Evolutionary conservation across 169 alveolate genomes (phyloP), one percentile per base, ranked within the genome.

Genomic region (Miamiensis avidus): DNA sequence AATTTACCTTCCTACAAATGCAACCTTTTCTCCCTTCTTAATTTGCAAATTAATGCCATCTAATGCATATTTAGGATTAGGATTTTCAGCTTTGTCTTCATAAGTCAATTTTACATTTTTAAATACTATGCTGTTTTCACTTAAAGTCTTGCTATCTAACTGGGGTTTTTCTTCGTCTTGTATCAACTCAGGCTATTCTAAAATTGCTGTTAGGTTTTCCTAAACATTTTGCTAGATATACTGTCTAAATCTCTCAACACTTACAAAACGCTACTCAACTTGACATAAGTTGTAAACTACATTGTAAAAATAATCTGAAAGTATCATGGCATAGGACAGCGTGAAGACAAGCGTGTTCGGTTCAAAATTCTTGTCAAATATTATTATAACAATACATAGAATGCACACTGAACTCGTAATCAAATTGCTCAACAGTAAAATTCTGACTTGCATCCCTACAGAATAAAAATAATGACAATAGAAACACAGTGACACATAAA

Each of bases 11-110:
- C 90, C 90, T 28, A 81, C 83, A 65, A 86, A 75, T 0, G 89
- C 89, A 26, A 86, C 65, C 75, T 86, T 86, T 34, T 86, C 81
- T 75, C 87, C 87, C 75, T 86, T 86, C 29, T 82, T 86, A 16
- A 86, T 86, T 64, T 79, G n/a, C 0, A 86, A 76, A 26, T 30
- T 73, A 25, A 86, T 31, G 31, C 81, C 79, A 29, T 79, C 75
- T 29, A 86, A 31, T 0, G 84, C 90, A 49, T 34, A 81, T 49
- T 81, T 29, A 31, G 73, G 79, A 1, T 81, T 29, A 81, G 27
- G 29, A 79, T 34, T 79, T 29, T 79, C 1, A 34, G 16, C 75
- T 64, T 49, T 49, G 1, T 79, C 76, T 15, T 79, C 76, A 79
- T 79, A 79, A n/a, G 84, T 65, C 16, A 79, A 34, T 16, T 25